These are phyloP conservation scores for Bigelowiella natans DNA, from an alignment of 78 protist species.

Conservation along the genomic window DNA sequence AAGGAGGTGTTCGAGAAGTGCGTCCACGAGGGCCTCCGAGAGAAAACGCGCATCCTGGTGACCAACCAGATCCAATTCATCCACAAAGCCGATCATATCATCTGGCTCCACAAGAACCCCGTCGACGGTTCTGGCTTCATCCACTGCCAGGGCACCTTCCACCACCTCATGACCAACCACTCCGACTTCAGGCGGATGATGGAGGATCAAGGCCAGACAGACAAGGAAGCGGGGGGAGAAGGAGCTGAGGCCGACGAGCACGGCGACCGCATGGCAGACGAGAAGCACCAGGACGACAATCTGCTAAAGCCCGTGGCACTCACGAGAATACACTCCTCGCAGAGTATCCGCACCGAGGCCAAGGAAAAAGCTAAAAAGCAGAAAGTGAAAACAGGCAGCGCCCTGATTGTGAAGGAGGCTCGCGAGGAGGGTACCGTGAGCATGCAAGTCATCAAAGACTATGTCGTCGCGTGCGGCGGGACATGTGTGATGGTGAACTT, in stretches of 20 bases:
- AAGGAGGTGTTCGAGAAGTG: neutral
- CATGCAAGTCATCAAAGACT: too few species aligned
- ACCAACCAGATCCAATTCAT: neutral
- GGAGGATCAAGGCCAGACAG: neutral
- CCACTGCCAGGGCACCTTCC: neutral
- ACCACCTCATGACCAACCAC: neutral
- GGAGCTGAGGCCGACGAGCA: neutral
- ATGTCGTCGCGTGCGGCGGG: too few species aligned
- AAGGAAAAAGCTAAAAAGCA: too few species aligned
- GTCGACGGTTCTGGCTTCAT: neutral
- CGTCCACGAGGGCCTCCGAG: neutral
- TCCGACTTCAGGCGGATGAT: neutral
- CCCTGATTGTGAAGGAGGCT: too few species aligned
- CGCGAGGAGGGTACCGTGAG: too few species aligned
- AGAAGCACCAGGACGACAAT: too few species aligned
- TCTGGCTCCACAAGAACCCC: neutral
- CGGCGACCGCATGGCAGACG: neutral
- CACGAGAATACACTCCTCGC: too few species aligned
- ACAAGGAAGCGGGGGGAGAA: neutral
- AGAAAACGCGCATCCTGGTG: neutral
- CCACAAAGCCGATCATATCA: neutral
- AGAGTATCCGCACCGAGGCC: too few species aligned
- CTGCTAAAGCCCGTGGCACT: too few species aligned
- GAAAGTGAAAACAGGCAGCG: too few species aligned
- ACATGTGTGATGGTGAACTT: too few species aligned